Evolutionary conservation across 2,329 filamentous ascomycete species (phyloP).

Genomic region (Ophiostoma ulmi): DNA sequence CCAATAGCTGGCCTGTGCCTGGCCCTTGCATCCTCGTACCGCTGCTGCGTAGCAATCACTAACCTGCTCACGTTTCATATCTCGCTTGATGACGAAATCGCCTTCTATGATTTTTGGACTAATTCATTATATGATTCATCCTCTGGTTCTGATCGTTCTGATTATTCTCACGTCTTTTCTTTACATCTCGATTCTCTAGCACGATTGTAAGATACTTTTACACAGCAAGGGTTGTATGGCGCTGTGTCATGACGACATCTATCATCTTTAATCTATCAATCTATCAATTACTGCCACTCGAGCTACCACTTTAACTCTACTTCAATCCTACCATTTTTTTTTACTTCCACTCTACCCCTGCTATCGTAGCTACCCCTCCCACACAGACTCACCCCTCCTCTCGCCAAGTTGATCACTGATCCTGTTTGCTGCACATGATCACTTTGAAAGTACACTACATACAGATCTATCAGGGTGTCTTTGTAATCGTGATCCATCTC

Average conservation of each 20-base stretch:
- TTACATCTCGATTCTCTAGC: background rate
- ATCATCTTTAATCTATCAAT: background rate
- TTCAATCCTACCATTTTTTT: background rate
- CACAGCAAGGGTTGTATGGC: background rate
- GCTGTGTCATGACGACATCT: background rate
- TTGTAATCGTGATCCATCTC: background rate
- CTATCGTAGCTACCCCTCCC: background rate
- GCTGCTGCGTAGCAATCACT: background rate
- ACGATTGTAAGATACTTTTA: background rate
- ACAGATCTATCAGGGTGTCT: background rate
- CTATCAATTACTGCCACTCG: background rate
- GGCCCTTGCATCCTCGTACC: background rate
- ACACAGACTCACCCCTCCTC: background rate
- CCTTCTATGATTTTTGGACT: background rate
- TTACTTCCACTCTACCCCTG: background rate
- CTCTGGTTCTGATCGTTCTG: background rate
- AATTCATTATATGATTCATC: background rate
- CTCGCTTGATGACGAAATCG: background rate
- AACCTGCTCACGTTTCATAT: constrained; percentile 6
- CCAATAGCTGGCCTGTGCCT: background rate
- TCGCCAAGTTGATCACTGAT: background rate
- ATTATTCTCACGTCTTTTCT: background rate
- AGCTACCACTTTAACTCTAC: background rate
- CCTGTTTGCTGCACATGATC: background rate
- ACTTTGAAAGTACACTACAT: background rate